Base-by-base conservation (phyloP, 164 flowering plant genomes). In the Tinospora cordifolia region DNA sequence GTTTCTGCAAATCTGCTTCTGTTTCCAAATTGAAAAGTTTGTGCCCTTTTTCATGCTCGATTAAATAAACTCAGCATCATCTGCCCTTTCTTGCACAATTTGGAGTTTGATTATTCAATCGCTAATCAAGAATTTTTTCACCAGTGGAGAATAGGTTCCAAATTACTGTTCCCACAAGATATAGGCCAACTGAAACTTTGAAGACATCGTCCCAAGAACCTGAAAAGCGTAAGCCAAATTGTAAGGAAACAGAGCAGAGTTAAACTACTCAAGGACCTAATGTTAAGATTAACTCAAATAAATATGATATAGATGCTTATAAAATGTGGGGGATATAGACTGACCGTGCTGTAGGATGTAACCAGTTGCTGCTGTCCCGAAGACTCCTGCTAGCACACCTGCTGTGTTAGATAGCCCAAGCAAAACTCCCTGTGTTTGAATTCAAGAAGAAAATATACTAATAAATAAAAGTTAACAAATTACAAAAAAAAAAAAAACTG, bases 181-280 rank as follows among this genome's bases (percentile, higher is more conserved):
- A 93, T 1, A 93, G 88, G 22, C 90, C 87, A n/a, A 93, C 97
- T 10, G 97, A 87, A 63, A 90, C 97, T 84, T 88, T 81, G 81
- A 93, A 93, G 67, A 93, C 98, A 64, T 93, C 87, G 69, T 93
- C 98, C 98, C 98, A 93, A 57, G 97, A 88, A 70, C 98, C 98
- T 93, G 89, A 76, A 58, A 10, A 39, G 26, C 1, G 41, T 64
- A 19, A 65, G 0, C 22, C 41, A 64, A 64, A 64, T 21, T 19
- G 22, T 15, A 22, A 34, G 44, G 11, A 24, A 15, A 34, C 66
- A 19, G 11, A 64, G 36, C 0, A 3, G 11, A 41, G 46, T n/a
- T 9, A 5, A 54, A 19, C 9, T 22, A 54, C 24, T 19, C 6
- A 54, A n/a, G 60, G 6, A 54, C n/a, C 5, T 21, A n/a, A 24